These are phyloP conservation scores for Halteria grandinella DNA, from an alignment of 73 alveolate species.

Conservation along the genomic window DNA sequence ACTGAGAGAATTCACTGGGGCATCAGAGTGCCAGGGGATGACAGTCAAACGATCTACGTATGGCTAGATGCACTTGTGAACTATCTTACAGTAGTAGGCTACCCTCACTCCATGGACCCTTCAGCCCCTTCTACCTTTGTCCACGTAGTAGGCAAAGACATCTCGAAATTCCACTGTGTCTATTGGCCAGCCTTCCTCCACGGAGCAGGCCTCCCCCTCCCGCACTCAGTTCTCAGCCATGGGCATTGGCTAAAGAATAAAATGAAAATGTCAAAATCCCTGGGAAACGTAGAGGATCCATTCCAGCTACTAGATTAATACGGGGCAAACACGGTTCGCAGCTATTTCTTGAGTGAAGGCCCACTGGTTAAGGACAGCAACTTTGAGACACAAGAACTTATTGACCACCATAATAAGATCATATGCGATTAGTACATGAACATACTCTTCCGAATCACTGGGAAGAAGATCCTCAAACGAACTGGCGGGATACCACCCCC, in stretches of 20 bases:
- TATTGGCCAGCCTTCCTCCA: slow-evolving; percentile 81
- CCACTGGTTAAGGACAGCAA: slow-evolving; percentile 70
- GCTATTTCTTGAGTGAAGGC: slow-evolving; percentile 77
- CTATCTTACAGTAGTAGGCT: slow-evolving; percentile 70
- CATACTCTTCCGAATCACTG: slow-evolving; percentile 52
- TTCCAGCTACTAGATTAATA: slow-evolving; percentile 44
- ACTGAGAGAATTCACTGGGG: slow-evolving; percentile 88
- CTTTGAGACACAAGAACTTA: slow-evolving; percentile 47
- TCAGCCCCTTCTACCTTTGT: too few species aligned
- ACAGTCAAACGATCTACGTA: slow-evolving; percentile 72
- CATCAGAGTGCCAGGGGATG: slow-evolving; percentile 75
- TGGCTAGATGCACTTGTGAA: slow-evolving; percentile 86
- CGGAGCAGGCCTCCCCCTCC: slow-evolving; percentile 47
- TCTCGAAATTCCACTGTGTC: slow-evolving; percentile 80
- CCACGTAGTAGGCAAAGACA: slow-evolving; percentile 86
- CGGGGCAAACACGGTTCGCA: slow-evolving; percentile 62
- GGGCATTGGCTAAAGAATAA: slow-evolving; percentile 81
- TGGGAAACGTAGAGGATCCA: slow-evolving; percentile 84
- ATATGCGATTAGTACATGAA: slow-evolving; percentile 48
- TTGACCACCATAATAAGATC: slow-evolving; percentile 36
- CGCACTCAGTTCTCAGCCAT: slow-evolving; percentile 64
- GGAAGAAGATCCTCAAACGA: slow-evolving; percentile 40
- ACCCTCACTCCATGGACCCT: slow-evolving; percentile 32
- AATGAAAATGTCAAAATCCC: slow-evolving; percentile 79
- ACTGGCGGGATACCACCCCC: background rate